A percentile compares a stretch with the other conserved stretches of the same genome.
phyloP scores from a whole-genome alignment of 345 rosid species.

The Citrus glauca region DNA sequence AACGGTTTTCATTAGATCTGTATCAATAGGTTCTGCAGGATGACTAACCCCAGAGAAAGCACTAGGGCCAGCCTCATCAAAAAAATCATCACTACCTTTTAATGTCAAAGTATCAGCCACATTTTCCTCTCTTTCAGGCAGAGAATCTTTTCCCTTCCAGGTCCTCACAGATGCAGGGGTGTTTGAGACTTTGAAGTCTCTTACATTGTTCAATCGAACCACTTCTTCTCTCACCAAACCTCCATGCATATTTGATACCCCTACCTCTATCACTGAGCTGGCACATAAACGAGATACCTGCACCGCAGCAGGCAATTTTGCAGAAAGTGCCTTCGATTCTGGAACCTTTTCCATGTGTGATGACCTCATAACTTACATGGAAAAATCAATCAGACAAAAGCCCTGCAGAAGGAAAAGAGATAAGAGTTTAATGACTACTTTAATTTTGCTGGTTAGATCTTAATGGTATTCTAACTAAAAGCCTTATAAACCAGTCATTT shows the following conservation, averaged over 20 bases:
- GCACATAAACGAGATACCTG: conserved; percentile 35
- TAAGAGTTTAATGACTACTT: conserved; percentile 5
- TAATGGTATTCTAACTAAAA: not conserved
- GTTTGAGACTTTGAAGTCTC: conserved; percentile 26
- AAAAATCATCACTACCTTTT: conserved; percentile 46
- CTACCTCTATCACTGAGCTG: conserved; percentile 28
- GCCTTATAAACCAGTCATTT: not conserved
- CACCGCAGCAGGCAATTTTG: conserved; percentile 42
- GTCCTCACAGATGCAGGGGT: conserved; percentile 39
- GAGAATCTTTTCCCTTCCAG: conserved; percentile 57
- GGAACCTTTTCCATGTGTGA: conserved; percentile 59
- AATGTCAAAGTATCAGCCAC: conserved; percentile 37
- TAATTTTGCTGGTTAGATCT: conserved; percentile 4
- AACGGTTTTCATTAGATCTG: conserved; percentile 67
- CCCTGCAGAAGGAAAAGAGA: conserved; percentile 30
- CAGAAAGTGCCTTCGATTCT: conserved; percentile 52
- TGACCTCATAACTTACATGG: conserved; percentile 35
- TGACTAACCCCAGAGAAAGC: conserved; percentile 92
- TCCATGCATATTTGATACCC: conserved; percentile 38
- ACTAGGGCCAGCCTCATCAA: conserved; percentile 65
- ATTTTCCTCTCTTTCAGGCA: conserved; percentile 42
- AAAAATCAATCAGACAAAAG: conserved; percentile 14
- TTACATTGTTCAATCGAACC: conserved; percentile 23
- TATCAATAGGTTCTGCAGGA: conserved; percentile 90
- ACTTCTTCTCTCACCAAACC: conserved; percentile 44